These are phyloP conservation scores for Malania oleifera DNA, from an alignment of 164 flowering plant species.

Conservation along the genomic window DNA sequence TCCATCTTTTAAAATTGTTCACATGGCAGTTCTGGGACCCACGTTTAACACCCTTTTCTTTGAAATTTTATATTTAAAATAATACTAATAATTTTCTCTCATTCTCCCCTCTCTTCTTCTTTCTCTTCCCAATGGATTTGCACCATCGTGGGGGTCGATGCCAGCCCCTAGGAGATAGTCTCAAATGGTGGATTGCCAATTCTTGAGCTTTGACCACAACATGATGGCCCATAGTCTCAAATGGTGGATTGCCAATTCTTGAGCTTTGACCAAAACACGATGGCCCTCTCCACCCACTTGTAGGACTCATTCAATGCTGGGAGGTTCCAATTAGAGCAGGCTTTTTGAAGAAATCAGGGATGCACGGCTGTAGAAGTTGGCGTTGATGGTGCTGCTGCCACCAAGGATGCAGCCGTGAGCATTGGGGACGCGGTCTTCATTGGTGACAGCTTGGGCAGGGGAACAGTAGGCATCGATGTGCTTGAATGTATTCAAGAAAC, in stretches of 20 bases:
- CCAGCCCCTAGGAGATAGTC: constrained; percentile 66
- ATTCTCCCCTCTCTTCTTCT: too few species aligned
- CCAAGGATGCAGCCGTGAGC: constrained; percentile 85
- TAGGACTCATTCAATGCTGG: constrained; percentile 51
- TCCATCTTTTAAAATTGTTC: too few species aligned
- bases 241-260: constrained; percentile 73
- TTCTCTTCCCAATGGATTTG: too few species aligned
- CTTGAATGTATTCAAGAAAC: constrained; percentile 51
- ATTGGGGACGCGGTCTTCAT: constrained; percentile 82
- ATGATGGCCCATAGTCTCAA: constrained; percentile 60
- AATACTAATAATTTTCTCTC: too few species aligned
- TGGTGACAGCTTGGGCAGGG: constrained; percentile 67
- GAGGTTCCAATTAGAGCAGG: constrained; percentile 55
- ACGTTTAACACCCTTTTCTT: too few species aligned
- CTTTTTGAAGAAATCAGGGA: constrained; percentile 34
- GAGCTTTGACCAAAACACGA: constrained; percentile 58
- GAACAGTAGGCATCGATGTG: constrained; percentile 41
- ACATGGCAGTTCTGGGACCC: too few species aligned
- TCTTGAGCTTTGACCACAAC: constrained; percentile 46
- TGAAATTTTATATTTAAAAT: too few species aligned
- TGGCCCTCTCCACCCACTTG: constrained; percentile 70
- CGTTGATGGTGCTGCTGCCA: constrained; percentile 84
- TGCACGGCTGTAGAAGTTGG: constrained; percentile 86
- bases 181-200: constrained; percentile 74
- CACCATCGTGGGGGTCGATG: constrained; percentile 65